Conservation (phyloP, 140 eudicot genomes). For the Erigeron philadelphicus region DNA sequence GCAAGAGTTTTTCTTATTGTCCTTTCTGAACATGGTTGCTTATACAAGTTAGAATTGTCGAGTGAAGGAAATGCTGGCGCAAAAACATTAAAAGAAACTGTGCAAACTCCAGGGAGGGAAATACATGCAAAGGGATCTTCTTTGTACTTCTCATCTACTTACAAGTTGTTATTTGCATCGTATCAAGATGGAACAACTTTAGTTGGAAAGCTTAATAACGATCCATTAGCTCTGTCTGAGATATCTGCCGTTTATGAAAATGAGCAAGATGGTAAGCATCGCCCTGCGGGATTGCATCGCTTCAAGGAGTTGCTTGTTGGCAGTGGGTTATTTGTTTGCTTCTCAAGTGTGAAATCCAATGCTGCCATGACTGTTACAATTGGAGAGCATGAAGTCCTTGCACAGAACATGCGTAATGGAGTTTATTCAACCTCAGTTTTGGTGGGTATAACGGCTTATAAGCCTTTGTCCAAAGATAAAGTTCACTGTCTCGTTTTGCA, state of each 20-base stretch:
- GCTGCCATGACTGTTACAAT: conserved; percentile 67
- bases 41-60: conserved; percentile 79
- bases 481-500: conserved; percentile 86
- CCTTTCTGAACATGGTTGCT: conserved; percentile 71
- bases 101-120: conserved; percentile 49
- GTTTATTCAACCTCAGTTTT: conserved; percentile 79
- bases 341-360: conserved; percentile 82
- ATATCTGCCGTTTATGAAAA: conserved; percentile 69
- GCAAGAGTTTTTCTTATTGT: conserved; percentile 68
- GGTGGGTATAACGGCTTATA: conserved; percentile 88
- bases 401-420: conserved; percentile 83
- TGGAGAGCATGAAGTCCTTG: conserved; percentile 65
- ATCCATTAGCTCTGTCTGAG: conserved; percentile 65
- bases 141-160: conserved; percentile 72
- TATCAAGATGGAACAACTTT: conserved; percentile 90
- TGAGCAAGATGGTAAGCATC: conserved; percentile 65
- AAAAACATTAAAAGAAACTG: conserved; percentile 56
- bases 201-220: conserved; percentile 62
- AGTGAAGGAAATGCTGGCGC: conserved; percentile 75
- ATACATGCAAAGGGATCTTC: conserved; percentile 65
- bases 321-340: conserved; percentile 82
- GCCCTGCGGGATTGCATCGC: conserved; percentile 83
- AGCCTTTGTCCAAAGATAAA: conserved; percentile 92
- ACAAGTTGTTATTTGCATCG: conserved; percentile 68
- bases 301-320: conserved; percentile 85